These are phyloP conservation scores for Cladosporium sp. DNA, from an alignment of 2,329 filamentous ascomycete genomes.

Conservation along the genomic window DNA sequence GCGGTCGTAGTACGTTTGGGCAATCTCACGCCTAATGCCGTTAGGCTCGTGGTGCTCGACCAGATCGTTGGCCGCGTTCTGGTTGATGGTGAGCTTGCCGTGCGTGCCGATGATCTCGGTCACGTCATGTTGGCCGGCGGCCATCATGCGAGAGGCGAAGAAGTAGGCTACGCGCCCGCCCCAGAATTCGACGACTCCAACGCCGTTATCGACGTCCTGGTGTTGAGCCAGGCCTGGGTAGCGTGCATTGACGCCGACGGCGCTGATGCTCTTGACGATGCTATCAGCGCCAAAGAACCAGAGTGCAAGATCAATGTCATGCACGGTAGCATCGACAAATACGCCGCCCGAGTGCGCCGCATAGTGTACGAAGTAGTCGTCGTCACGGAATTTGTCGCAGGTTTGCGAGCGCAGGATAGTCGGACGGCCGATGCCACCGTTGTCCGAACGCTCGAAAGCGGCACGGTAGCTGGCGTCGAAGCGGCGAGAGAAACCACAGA, in stretches of 20 bases:
- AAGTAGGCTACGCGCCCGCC: slow-evolving; percentile 40
- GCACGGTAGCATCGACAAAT: slow-evolving; percentile 40
- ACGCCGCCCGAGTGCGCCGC: slow-evolving; percentile 37
- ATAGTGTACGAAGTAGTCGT: slow-evolving; percentile 40
- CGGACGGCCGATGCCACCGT: slow-evolving; percentile 35
- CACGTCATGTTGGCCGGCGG: slow-evolving; percentile 38
- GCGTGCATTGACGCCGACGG: slow-evolving; percentile 22
- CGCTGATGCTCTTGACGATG: slow-evolving; percentile 29
- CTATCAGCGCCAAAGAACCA: slow-evolving; percentile 35
- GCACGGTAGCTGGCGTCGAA: slow-evolving; percentile 40
- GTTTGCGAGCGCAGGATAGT: slow-evolving; percentile 39
- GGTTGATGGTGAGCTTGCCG: slow-evolving; percentile 34
- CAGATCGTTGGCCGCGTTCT: slow-evolving; percentile 26
- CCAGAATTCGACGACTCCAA: slow-evolving; percentile 41
- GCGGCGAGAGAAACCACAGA: slow-evolving; percentile 41
- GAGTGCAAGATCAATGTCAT: slow-evolving; percentile 41
- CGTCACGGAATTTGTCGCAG: slow-evolving; percentile 34
- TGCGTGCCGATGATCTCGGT: slow-evolving; percentile 40
- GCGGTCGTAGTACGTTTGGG: slow-evolving; percentile 34
- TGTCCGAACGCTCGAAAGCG: slow-evolving; percentile 30
- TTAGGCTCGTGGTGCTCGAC: slow-evolving; percentile 29
- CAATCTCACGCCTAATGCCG: slow-evolving; percentile 34
- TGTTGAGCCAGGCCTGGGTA: slow-evolving; percentile 34
- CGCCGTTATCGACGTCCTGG: slow-evolving; percentile 40
- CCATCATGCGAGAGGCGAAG: slow-evolving; percentile 38